phyloP scores from a whole-genome alignment of 1,284 basidiomycete genomes.

The Vanrija sp. region DNA sequence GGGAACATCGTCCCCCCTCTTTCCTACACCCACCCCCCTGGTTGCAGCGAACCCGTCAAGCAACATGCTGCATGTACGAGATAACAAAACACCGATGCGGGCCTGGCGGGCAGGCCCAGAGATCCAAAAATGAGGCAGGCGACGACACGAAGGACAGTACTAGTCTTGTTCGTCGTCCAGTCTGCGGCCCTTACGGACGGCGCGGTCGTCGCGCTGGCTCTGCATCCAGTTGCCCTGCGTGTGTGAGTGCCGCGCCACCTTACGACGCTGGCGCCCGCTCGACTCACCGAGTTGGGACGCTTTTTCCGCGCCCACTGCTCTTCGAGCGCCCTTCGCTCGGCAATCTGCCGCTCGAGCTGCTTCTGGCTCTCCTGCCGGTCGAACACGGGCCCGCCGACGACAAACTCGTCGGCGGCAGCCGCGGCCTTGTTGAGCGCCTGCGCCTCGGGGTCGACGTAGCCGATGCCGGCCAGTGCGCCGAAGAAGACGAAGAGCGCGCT shows the following conservation, averaged over 20 bases:
- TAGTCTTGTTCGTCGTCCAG: no score
- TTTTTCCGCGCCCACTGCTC: conserved; percentile 39
- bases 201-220: conserved; percentile 39
- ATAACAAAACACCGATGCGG: no score
- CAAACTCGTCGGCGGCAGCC: conserved; percentile 19
- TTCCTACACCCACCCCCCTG: no score
- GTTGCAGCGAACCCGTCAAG: no score
- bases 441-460: conserved; percentile 40
- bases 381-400: conserved; percentile 34
- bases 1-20: no score
- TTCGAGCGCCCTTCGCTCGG: conserved; percentile 40
- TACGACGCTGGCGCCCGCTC: no score
- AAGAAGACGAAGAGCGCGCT: conserved; percentile 48
- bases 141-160: no score
- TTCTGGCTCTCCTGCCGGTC: conserved; percentile 22
- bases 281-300: conserved; percentile 47
- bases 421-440: not conserved
- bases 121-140: no score
- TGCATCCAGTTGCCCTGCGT: conserved; percentile 46
- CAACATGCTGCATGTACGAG: no score
- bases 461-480: conserved; percentile 44
- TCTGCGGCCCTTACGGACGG: conserved; percentile 1
- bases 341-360: conserved; percentile 24
- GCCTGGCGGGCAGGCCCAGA: no score
- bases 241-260: not conserved